phyloP scores from a whole-genome alignment of 441 rosid species.

The Erysimum cheiri region DNA sequence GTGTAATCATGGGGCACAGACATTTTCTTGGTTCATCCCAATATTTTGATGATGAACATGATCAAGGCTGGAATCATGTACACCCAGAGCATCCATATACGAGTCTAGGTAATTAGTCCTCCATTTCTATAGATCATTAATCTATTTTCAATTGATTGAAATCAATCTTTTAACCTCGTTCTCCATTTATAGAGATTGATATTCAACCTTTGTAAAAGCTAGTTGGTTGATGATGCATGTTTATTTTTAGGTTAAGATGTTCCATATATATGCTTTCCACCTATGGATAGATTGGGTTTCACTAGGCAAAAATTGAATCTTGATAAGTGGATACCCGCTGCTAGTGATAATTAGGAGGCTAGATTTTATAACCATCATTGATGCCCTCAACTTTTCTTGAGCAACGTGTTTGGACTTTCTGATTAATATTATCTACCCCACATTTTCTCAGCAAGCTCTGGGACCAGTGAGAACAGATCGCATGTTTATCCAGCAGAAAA shows the following conservation, averaged over 20 bases:
- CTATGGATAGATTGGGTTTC: slow-evolving; percentile 21
- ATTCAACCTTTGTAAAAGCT: slow-evolving; percentile 14
- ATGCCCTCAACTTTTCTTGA: slow-evolving; percentile 9
- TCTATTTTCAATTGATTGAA: slow-evolving; percentile 8
- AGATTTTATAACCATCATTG: not conserved
- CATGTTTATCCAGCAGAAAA: slow-evolving; percentile 66
- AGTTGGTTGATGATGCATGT: slow-evolving; percentile 26
- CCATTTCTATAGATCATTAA: slow-evolving; percentile 13
- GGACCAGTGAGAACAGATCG: slow-evolving; percentile 57
- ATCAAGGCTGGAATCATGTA: slow-evolving; percentile 69
- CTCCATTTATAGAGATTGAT: slow-evolving; percentile 4
- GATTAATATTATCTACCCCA: slow-evolving; percentile 25
- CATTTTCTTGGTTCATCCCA: slow-evolving; percentile 60
- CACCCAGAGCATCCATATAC: slow-evolving; percentile 63
- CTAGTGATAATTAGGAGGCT: slow-evolving; percentile 25
- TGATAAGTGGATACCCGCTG: slow-evolving; percentile 18
- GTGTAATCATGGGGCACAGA: slow-evolving; percentile 67
- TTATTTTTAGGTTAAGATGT: slow-evolving; percentile 18
- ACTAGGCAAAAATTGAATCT: slow-evolving; percentile 2
- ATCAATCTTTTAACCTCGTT: not conserved
- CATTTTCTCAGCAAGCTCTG: slow-evolving; percentile 59
- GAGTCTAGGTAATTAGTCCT: slow-evolving; percentile 54
- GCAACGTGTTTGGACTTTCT: slow-evolving; percentile 9
- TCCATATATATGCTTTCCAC: slow-evolving; percentile 17
- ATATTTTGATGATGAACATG: slow-evolving; percentile 65